These are phyloP conservation scores for Epipyxis sp. DNA, from an alignment of 108 stramenopile genomes.

Conservation along the genomic window DNA sequence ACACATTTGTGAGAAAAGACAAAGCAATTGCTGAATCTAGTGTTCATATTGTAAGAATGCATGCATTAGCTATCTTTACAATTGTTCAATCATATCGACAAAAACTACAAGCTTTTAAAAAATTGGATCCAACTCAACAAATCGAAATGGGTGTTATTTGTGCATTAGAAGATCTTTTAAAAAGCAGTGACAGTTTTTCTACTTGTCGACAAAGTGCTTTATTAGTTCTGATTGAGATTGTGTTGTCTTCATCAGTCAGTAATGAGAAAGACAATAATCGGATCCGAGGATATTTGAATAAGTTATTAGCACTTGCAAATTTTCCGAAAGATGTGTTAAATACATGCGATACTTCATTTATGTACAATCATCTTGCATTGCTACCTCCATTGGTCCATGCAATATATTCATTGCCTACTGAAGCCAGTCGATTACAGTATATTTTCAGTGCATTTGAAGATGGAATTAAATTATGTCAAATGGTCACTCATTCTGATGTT, in stretches of 20 bases:
- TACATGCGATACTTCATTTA: neutral
- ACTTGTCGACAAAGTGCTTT: neutral
- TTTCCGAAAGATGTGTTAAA: neutral
- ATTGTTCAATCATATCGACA: neutral
- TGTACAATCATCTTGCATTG: neutral
- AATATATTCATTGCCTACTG: neutral
- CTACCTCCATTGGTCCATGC: neutral
- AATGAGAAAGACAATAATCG: neutral
- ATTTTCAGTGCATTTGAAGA: neutral
- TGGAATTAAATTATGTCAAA: neutral
- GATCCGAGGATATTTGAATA: neutral
- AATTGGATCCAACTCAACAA: neutral
- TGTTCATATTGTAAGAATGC: neutral
- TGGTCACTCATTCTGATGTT: neutral
- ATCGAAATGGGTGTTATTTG: neutral
- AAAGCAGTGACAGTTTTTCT: neutral
- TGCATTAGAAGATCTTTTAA: neutral
- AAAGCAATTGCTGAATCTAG: neutral
- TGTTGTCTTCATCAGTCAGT: neutral
- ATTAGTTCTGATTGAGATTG: neutral
- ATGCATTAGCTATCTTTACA: neutral
- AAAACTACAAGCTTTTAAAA: constrained; percentile 3
- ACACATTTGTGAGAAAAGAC: constrained; percentile 18
- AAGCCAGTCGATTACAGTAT: neutral
- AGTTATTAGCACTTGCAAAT: neutral